Conservation (phyloP, 2,329 filamentous ascomycete species). For the Pezicula rhizophila region DNA sequence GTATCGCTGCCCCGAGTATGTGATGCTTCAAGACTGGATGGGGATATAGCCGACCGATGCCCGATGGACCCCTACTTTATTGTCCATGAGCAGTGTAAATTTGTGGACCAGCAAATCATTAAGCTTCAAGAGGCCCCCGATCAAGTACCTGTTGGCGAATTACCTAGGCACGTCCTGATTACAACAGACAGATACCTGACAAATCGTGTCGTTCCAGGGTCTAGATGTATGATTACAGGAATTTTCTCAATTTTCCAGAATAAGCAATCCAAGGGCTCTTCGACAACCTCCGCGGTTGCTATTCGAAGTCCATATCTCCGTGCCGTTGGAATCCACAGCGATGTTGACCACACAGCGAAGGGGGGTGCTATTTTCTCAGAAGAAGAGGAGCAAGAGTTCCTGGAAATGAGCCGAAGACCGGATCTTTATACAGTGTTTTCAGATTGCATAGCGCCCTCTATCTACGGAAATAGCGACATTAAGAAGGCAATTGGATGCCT, state of each 20-base stretch:
- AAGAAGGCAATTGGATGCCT: slow-evolving; percentile 96
- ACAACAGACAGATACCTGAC: slow-evolving; percentile 95
- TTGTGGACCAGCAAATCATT: slow-evolving; percentile 96
- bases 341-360: slow-evolving; percentile 83
- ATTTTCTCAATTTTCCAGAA: slow-evolving; percentile 97
- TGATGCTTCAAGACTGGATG: slow-evolving; percentile 54
- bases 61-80: slow-evolving; percentile 95
- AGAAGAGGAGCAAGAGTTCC: slow-evolving; percentile 94
- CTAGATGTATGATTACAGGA: slow-evolving; percentile 89
- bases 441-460: slow-evolving; percentile 90
- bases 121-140: slow-evolving; percentile 97
- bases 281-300: slow-evolving; percentile 74
- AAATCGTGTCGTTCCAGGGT: slow-evolving; percentile 91
- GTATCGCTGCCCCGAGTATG: slow-evolving; percentile 80
- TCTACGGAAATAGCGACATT: slow-evolving; percentile 93
- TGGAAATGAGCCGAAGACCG: slow-evolving; percentile 80
- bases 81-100: slow-evolving; percentile 85
- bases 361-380: slow-evolving; percentile 81
- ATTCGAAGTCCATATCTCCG: slow-evolving; percentile 93
- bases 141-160: slow-evolving; percentile 92
- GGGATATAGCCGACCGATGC: slow-evolving; percentile 68
- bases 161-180: slow-evolving; percentile 89
- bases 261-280: slow-evolving; percentile 75
- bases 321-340: slow-evolving; percentile 85
- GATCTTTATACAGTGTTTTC: slow-evolving; percentile 91